Evolutionary conservation across 306 rosid genomes (phyloP), one percentile per base, ranked within the genome.

Genomic region (Quercus suber): DNA sequence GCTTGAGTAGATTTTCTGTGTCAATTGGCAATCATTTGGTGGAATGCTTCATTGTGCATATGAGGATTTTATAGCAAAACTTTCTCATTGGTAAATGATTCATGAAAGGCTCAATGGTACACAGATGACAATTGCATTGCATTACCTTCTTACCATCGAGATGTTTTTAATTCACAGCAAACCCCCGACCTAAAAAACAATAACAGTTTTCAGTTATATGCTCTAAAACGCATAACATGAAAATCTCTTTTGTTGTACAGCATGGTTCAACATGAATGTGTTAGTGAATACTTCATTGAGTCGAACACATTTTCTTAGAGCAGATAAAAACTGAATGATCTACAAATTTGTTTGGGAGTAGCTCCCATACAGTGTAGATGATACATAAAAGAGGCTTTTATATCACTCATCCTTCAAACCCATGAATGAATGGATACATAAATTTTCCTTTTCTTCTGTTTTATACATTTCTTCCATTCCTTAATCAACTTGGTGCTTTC

Each of bases 401-500:
- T 74, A 83, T 77, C 82, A 76, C 81, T 70, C 76, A 51, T 80
- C 82, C 77, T 76, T 69, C 79, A 82, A 78, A 76, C 53, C 76
- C 82, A 76, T 21, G 76, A 75, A 71, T 55, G 81, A 59, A 55
- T 55, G 81, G 57, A 80, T 82, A 90, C 80, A 77, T 74, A 77
- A 84, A 81, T 79, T 35, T 20, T 49, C 28, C 73, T 58, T 3
- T 5, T 3, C 52, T 55, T 25, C 30, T 76, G 52, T 57, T 37
- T 76, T 57, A 78, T 35, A 35, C 45, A 3, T 72, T 17, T 18
- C 9, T 15, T 28, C 27, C 75, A 4, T 27, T 25, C 69, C 57
- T 20, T 25, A 11, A 68, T 93, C 85, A 93, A 71, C 86, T 82
- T 2, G 93, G 75, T 14, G 93, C 87, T 83, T 96, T 96, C 73